These are phyloP conservation scores for Chytriomyces confervae DNA, from an alignment of 192 early-diverging fungal genomes.

Conservation along the genomic window DNA sequence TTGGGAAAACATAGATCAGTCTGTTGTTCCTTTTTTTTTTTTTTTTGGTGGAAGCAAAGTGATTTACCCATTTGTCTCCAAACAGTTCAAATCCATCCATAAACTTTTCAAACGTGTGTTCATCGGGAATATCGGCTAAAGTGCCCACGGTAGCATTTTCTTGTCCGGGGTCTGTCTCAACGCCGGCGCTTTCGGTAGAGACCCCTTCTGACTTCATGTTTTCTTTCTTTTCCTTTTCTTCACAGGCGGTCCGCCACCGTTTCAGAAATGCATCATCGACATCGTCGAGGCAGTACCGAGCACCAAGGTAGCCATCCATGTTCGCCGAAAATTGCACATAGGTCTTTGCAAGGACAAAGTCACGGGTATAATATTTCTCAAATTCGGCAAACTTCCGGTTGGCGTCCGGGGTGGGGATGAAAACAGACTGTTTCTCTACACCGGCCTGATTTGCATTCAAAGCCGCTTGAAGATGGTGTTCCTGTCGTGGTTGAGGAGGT, in stretches of 20 bases:
- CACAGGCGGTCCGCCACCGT: constrained; percentile 59
- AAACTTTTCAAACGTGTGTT: constrained; percentile 72
- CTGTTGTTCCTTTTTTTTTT: background rate
- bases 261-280: constrained; percentile 65
- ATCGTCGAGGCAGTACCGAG: constrained; percentile 89
- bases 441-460: constrained; percentile 76
- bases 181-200: too few relatives aligned
- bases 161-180: background rate
- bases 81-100: constrained; percentile 79
- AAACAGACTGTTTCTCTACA: constrained; percentile 62
- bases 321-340: constrained; percentile 86
- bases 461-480: constrained; percentile 93
- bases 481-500: constrained; percentile 52
- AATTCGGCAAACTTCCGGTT: constrained; percentile 71
- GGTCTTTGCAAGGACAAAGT: constrained; percentile 75
- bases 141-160: constrained; percentile 5
- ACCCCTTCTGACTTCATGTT: background rate
- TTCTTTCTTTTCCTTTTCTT: constrained; percentile 8
- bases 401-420: constrained; percentile 94
- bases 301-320: constrained; percentile 86
- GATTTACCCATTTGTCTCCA: constrained; percentile 66
- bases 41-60: background rate
- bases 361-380: constrained; percentile 65
- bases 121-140: constrained; percentile 59
- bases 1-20: background rate